A percentile compares a stretch with the other conserved stretches of the same genome.
Evolutionary conservation across 192 early-diverging fungal genomes (phyloP).

Genomic region (Coemansia reversa): DNA sequence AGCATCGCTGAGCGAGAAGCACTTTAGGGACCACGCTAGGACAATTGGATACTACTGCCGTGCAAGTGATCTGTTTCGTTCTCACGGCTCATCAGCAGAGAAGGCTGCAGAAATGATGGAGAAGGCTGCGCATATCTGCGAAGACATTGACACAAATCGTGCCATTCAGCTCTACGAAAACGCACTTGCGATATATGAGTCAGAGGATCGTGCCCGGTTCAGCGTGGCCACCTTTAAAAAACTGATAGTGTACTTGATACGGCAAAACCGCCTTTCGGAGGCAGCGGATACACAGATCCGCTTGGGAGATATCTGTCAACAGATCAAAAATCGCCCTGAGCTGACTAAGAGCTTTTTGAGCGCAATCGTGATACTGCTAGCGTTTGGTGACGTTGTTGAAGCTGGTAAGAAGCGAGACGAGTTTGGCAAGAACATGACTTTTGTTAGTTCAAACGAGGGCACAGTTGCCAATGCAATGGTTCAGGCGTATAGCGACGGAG

Average conservation of each 20-base stretch:
- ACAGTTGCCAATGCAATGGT: constrained; percentile 36
- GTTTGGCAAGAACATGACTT: constrained; percentile 31
- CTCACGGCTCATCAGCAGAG: constrained; percentile 44
- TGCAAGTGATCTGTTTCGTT: constrained; percentile 44
- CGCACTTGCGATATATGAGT: constrained; percentile 42
- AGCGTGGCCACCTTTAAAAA: constrained; percentile 38
- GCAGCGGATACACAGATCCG: constrained; percentile 32
- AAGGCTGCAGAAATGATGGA: constrained; percentile 48
- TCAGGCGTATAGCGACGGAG: constrained; percentile 40
- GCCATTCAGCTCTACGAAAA: constrained; percentile 40
- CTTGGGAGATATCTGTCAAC: constrained; percentile 37
- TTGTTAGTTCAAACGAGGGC: constrained; percentile 37
- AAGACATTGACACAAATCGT: constrained; percentile 31
- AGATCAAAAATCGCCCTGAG: constrained; percentile 37
- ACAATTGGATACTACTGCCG: constrained; percentile 32
- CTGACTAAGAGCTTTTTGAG: constrained; percentile 33
- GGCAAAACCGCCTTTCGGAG: constrained; percentile 30
- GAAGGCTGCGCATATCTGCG: constrained; percentile 37
- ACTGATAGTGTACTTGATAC: constrained; percentile 25
- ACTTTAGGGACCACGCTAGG: constrained; percentile 29
- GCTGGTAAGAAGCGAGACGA: constrained; percentile 42
- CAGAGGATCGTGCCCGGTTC: constrained; percentile 47
- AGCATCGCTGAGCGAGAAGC: constrained; percentile 27
- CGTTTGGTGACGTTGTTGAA: constrained; percentile 46
- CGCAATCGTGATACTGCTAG: constrained; percentile 34